phyloP scores from a whole-genome alignment of 345 rosid genomes.

The Hibiscus mutabilis region DNA sequence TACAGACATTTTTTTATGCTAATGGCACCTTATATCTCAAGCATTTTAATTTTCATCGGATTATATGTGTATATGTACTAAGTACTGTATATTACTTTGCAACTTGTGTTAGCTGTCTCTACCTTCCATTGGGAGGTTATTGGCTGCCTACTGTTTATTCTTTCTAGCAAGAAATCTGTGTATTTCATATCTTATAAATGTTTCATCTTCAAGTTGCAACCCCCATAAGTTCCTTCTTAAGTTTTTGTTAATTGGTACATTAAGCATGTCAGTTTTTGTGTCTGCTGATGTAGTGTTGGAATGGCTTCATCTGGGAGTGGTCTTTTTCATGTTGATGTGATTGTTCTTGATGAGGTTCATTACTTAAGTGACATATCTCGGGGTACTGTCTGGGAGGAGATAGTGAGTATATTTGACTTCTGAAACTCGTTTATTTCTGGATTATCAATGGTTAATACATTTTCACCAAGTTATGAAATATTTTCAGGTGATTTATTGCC shows the following conservation, averaged over 20 bases:
- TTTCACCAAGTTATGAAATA: conserved; percentile 5
- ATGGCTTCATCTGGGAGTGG: conserved; percentile 77
- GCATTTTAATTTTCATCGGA: background rate
- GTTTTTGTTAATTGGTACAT: conserved; percentile 6
- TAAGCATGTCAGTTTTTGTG: conserved; percentile 10
- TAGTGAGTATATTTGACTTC: conserved; percentile 39
- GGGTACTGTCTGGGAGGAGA: conserved; percentile 98
- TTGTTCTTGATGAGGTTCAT: conserved; percentile 98
- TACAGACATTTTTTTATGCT: background rate
- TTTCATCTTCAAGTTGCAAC: background rate
- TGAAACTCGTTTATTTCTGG: conserved; percentile 1
- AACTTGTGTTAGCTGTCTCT: background rate
- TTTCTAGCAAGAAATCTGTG: conserved; percentile 2
- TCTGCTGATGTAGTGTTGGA: conserved; percentile 65
- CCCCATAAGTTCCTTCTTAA: background rate
- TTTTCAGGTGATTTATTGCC: conserved; percentile 85
- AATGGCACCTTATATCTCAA: background rate
- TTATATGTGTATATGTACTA: background rate
- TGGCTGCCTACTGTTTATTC: background rate
- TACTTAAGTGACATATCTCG: conserved; percentile 89
- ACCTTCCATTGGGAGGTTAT: conserved; percentile 3
- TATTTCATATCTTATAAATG: conserved; percentile 1
- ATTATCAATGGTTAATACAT: background rate
- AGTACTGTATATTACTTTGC: background rate
- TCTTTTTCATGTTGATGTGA: conserved; percentile 78